Conservation (phyloP, 805 yeast species). For the Saccharomycopsis schoenii region DNA sequence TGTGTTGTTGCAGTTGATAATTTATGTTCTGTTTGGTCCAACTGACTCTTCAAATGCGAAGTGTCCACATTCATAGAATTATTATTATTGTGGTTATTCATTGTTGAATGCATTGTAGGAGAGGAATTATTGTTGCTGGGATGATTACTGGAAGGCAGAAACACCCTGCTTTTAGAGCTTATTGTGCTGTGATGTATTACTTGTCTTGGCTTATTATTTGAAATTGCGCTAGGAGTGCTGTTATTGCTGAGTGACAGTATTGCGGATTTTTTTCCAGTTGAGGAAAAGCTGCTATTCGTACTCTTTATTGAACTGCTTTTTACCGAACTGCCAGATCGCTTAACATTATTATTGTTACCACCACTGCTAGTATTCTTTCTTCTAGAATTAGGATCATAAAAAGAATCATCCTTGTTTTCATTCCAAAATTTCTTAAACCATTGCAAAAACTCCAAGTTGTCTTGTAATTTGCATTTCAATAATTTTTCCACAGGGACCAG, state of each 20-base stretch:
- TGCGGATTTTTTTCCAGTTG: neutral
- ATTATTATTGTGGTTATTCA: neutral
- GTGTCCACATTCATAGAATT: neutral
- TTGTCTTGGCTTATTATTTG: neutral
- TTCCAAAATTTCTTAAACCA: constrained; percentile 84
- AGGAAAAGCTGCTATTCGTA: neutral
- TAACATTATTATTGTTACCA: neutral
- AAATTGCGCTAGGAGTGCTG: neutral
- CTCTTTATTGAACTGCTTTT: constrained; percentile 7
- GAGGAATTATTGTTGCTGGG: neutral
- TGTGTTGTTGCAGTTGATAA: constrained; percentile 2
- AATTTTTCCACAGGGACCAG: constrained; percentile 72
- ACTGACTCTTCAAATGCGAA: neutral
- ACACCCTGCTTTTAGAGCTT: neutral
- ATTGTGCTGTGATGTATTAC: neutral
- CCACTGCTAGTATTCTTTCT: constrained; percentile 28
- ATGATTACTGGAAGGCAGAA: neutral
- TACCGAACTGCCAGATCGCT: no score
- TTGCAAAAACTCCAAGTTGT: constrained; percentile 87
- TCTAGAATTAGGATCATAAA: constrained; percentile 60
- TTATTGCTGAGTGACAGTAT: neutral
- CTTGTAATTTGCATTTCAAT: constrained; percentile 84
- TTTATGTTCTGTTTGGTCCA: neutral
- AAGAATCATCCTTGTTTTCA: constrained; percentile 57
- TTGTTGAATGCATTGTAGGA: neutral